phyloP scores from a whole-genome alignment of 75 land plant species.

The Pinus albicaulis region DNA sequence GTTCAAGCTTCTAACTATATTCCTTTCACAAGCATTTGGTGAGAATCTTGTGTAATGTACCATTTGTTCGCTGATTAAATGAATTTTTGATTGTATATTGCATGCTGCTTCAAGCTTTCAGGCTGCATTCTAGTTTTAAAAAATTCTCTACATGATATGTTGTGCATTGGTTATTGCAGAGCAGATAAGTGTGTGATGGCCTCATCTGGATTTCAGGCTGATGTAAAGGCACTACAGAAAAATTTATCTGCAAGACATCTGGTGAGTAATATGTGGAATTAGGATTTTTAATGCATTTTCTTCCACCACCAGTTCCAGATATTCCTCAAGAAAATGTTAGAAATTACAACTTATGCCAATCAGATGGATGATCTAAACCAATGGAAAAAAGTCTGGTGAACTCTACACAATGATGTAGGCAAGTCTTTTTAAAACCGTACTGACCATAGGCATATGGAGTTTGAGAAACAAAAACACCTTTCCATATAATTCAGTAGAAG shows the following conservation, averaged over 20 bases:
- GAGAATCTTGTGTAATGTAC: neutral
- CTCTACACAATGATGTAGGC: neutral
- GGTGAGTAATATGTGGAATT: constrained; percentile 37
- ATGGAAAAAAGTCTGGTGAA: neutral
- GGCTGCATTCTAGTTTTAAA: neutral
- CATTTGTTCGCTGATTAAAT: neutral
- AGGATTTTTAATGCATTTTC: neutral
- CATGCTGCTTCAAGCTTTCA: neutral
- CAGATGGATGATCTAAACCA: neutral
- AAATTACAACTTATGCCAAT: neutral
- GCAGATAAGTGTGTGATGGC: constrained; percentile 84
- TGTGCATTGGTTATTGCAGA: constrained; percentile 29
- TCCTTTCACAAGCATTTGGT: neutral
- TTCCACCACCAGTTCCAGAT: neutral
- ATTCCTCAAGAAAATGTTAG: neutral
- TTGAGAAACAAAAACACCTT: neutral
- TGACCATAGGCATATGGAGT: neutral
- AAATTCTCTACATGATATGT: neutral
- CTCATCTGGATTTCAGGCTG: constrained; percentile 95
- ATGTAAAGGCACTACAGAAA: constrained; percentile 90
- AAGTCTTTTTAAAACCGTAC: neutral
- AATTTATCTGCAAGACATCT: constrained; percentile 79
- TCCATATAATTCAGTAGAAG: neutral
- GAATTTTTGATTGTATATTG: neutral
- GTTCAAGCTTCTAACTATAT: neutral